Evolutionary conservation across 805 yeast species (phyloP), one percentile per base, ranked within the genome.

Genomic region (Kodamaea nitidulidarum): DNA sequence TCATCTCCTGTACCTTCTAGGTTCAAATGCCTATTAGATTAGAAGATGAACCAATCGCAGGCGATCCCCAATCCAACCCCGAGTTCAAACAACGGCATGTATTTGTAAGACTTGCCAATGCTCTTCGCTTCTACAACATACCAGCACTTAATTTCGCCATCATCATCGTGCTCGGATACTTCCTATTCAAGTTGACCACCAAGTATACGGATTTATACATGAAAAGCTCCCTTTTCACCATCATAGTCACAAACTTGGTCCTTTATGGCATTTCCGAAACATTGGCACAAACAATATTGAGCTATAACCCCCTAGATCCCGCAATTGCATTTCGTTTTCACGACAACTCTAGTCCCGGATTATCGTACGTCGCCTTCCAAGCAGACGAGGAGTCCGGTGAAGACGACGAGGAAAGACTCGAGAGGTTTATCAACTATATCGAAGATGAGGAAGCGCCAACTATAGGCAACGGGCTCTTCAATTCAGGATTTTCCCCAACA

Each of bases 201-300:
- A 68, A 71, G 37, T 84, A 83, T 52, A 78, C 78, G 37, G 66
- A 64, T 7, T 53, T 82, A 40, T 88, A 88, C 57, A 73, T 75
- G 44, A 70, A 64, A 41, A 77, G 79, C 35, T 80, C 93, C 1
- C 60, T 88, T 21, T 57, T 82, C n/a, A 87, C 96, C 11, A 85
- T 88, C 26, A 75, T 87, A 42, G 76, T 81, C 16, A 82, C 96
- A 1, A 91, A 91, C 54, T 62, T 85, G 20, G 79, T 90, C 4
- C 66, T 91, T 4, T 86, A 80, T 57, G 96, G 96, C 0, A 79
- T 88, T n/a, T 88, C 97, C 0, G 98, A 91, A 56, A 78, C 90
- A 0, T 56, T 90, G 45, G 98, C 98, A 0, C 98, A 91, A 59
- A 73, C 84, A 2, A 67, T 88, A 3, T 53, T 63, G 17, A 44